Conservation (phyloP, 163 green algal genomes). For the Picocystis sp. region DNA sequence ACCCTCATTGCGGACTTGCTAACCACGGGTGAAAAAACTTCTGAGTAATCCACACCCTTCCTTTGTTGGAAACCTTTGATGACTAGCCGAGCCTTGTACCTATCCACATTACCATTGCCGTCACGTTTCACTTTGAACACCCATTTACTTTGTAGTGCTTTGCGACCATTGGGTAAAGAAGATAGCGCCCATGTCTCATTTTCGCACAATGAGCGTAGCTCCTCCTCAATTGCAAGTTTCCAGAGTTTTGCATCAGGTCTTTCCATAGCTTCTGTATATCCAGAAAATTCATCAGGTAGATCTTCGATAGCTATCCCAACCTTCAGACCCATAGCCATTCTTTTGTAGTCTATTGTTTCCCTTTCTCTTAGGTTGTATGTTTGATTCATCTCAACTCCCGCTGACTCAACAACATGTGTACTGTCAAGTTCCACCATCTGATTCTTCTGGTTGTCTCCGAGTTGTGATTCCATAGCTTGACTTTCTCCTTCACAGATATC, state of each 20-base stretch:
- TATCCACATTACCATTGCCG: slow-evolving; percentile 23
- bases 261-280: slow-evolving; percentile 3
- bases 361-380: no score
- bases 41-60: slow-evolving; percentile 1
- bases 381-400: no score
- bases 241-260: slow-evolving; percentile 5
- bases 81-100: slow-evolving; percentile 31
- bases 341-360: no score
- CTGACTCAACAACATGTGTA: neutral
- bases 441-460: neutral
- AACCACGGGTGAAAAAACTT: neutral
- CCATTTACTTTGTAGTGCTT: slow-evolving; percentile 26
- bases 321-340: no score
- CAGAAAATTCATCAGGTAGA: no score
- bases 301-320: no score
- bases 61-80: slow-evolving; percentile 10
- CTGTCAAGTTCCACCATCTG: slow-evolving; percentile 5
- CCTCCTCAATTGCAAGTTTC: slow-evolving; percentile 9
- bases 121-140: slow-evolving; percentile 34
- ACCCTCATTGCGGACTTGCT: neutral
- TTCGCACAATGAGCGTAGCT: slow-evolving; percentile 9
- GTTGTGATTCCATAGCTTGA: no score
- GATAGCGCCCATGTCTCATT: slow-evolving; percentile 16
- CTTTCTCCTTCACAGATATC: no score
- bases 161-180: slow-evolving; percentile 10